Evolutionary conservation across 805 yeast genomes (phyloP), one percentile per base, ranked within the genome.

Genomic region (Soucietia sequanensis): DNA sequence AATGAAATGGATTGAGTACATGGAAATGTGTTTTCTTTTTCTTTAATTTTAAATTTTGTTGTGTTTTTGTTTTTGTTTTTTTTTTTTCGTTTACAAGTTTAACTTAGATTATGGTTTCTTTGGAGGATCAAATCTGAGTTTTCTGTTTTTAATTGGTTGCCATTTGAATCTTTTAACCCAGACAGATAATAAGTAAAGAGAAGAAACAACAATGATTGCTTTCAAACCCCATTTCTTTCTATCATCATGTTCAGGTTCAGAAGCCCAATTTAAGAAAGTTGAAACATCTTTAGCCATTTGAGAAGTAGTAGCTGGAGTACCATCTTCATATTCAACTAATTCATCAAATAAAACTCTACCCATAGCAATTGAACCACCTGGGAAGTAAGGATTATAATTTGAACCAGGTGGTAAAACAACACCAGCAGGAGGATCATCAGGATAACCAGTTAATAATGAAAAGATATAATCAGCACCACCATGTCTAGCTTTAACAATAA

Each of bases 281-380:
- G 88, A 72, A 38, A 93, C 99, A 68, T 93, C 99, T 78, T 93
- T 93, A 51, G 99, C 99, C 98, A 91, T 90, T 76, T 93, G 99
- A 38, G 98, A 83, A 46, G 98, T 84, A 35, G 98, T 81, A 35
- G 99, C 98, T 41, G 95, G 96, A 41, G 99, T 93, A 60, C 99
- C 99, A 65, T 93, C 99, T 66, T 93, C 99, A 70, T 81, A 93
- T 75, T 93, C 99, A 47, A 93, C 99, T 59, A 93, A 76, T 48
- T 87, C 99, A 62, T 93, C 99, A 54, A 90, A 93, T 65, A 93
- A 76, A 41, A 91, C 98, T 75, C 99, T 86, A 62, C 87, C 98
- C 99, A 93, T 93, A 53, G 96, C 99, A 74, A 93, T 91, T 27
- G 97, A 78, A 49, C 99, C 98, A 72, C 98, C 98, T 65, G 99